phyloP scores from a whole-genome alignment of 257 asterid genomes.

The Nicotiana undulata region DNA sequence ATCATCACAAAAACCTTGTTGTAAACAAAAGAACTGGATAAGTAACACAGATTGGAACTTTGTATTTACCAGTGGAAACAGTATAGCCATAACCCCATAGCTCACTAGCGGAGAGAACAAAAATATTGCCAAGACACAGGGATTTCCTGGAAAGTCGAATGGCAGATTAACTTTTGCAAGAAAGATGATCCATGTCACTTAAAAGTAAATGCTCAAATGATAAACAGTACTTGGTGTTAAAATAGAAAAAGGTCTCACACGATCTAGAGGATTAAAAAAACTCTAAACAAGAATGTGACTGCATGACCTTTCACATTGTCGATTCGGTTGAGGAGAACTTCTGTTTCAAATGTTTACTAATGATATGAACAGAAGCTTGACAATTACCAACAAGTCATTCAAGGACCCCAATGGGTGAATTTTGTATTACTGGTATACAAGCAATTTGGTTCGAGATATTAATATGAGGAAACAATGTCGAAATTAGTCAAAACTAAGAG shows the following conservation, averaged over 20 bases:
- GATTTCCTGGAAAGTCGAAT: constrained; percentile 54
- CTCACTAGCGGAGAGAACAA: constrained; percentile 86
- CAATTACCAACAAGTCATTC: not conserved
- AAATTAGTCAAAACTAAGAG: not conserved
- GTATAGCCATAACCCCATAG: constrained; percentile 89
- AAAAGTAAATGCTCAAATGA: not conserved
- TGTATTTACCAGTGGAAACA: constrained; percentile 71
- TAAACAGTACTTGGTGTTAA: not conserved
- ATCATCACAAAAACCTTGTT: not conserved
- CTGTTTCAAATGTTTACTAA: not conserved
- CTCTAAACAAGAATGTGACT: not conserved
- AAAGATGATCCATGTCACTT: not conserved
- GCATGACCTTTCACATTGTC: not conserved
- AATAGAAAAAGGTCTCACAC: not conserved
- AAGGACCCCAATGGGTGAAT: not conserved
- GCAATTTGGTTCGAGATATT: not conserved
- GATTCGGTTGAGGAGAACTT: not conserved
- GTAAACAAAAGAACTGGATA: not conserved
- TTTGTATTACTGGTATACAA: not conserved
- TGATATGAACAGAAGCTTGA: not conserved
- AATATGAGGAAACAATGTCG: not conserved
- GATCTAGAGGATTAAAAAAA: not conserved
- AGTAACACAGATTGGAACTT: not conserved
- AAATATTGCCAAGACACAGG: constrained; percentile 69
- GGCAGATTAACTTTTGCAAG: not conserved